phyloP scores from a whole-genome alignment of 306 rosid species.

The Fagus crenata region DNA sequence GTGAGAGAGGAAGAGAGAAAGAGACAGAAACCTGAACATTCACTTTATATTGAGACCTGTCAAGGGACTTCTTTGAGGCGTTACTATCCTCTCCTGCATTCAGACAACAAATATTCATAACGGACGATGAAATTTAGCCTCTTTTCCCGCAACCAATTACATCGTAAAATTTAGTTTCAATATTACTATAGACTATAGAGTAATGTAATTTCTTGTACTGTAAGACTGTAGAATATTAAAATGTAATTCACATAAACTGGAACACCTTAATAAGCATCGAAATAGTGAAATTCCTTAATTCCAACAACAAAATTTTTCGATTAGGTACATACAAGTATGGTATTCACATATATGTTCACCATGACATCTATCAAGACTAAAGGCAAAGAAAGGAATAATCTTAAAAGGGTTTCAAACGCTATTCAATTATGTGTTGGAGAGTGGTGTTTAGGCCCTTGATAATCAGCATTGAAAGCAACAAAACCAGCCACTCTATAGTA shows the following conservation, averaged over 20 bases:
- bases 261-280: not conserved
- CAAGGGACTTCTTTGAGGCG: slow-evolving; percentile 31
- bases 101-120: slow-evolving; percentile 25
- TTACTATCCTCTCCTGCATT: slow-evolving; percentile 46
- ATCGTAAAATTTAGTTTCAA: not conserved
- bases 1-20: not conserved
- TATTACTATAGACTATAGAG: not conserved
- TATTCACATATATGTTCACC: slow-evolving; percentile 25
- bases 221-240: not conserved
- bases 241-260: not conserved
- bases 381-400: slow-evolving; percentile 29
- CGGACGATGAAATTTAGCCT: slow-evolving; percentile 12
- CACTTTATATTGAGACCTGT: slow-evolving; percentile 30
- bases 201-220: not conserved
- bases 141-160: slow-evolving; percentile 8
- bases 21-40: slow-evolving; percentile 45
- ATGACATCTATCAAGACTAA: slow-evolving; percentile 6
- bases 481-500: slow-evolving; percentile 51
- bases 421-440: slow-evolving; percentile 65
- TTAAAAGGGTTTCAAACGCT: slow-evolving; percentile 35
- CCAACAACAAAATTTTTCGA: not conserved
- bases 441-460: slow-evolving; percentile 76
- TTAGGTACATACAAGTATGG: slow-evolving; percentile 21
- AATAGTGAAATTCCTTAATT: not conserved
- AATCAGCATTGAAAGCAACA: slow-evolving; percentile 79